A percentile compares a stretch with the other conserved stretches of the same genome.
phyloP scores from a whole-genome alignment of 208 protist species.

The Crithidia fasciculata region DNA sequence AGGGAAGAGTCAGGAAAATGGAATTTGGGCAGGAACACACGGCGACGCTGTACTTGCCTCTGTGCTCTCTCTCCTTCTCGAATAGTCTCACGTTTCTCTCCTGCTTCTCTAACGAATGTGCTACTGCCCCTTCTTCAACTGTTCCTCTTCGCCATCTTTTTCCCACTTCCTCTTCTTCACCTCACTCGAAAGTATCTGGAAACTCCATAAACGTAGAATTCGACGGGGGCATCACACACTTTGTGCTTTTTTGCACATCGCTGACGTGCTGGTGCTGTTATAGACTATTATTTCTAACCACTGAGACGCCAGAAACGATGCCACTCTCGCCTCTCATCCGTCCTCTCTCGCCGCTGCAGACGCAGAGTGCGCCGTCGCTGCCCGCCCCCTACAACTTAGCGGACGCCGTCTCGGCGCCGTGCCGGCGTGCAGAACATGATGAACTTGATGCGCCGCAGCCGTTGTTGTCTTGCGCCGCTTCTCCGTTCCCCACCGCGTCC shows the following conservation, averaged over 20 bases:
- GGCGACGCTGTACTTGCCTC: too few relatives aligned
- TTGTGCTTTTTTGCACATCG: neutral
- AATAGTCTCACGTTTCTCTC: too few relatives aligned
- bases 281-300: too few relatives aligned
- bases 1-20: too few relatives aligned
- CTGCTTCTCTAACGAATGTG: too few relatives aligned
- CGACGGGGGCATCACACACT: neutral
- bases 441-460: neutral
- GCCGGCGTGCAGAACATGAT: neutral
- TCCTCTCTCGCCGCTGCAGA: constrained; percentile 37
- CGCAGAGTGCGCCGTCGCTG: constrained; percentile 25
- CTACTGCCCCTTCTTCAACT: too few relatives aligned
- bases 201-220: too few relatives aligned
- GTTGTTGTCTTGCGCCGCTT: neutral
- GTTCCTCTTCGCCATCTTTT: too few relatives aligned
- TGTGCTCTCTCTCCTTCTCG: too few relatives aligned
- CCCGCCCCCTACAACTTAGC: constrained; percentile 22
- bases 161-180: too few relatives aligned
- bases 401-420: neutral
- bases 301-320: constrained; percentile 1
- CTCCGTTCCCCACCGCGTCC: neutral
- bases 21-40: too few relatives aligned
- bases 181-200: too few relatives aligned
- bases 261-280: neutral
- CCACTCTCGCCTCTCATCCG: constrained; percentile 30